Evolutionary conservation across 306 rosid species (phyloP), one percentile per base, ranked within the genome.

Genomic region (Notholithocarpus densiflorus): DNA sequence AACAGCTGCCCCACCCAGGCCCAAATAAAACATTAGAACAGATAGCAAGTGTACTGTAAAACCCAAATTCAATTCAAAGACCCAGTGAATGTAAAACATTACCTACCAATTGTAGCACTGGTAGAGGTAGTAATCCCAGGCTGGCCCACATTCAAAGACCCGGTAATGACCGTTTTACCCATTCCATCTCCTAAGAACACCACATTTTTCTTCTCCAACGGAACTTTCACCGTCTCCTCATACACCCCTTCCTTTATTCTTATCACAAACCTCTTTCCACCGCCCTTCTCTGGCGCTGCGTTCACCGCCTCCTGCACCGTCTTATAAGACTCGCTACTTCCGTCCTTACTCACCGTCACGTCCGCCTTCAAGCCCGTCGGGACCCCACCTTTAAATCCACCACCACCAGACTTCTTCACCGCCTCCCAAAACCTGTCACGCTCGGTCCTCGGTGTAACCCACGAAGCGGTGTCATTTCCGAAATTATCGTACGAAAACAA

Each of bases 111-210:
- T 0, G 98, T 95, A 19, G 98, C 97, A 0, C 92, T 57, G 40
- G 88, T 83, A 82, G 81, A 90, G 11, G 98, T 91, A 1, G 94
- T 76, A 69, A 91, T 51, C 5, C 92, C 92, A 0, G 72, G 90
- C 73, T 82, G 92, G 8, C 89, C 98, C 2, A 66, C 95, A 23
- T 91, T 85, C 13, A 86, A 68, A 5, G 92, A 86, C 1, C 93
- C 99, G 0, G 97, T 90, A 32, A 95, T 95, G 1, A 95, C 90
- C 1, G 98, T 95, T 71, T 88, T 90, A 4, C 94, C 96, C 80
- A 86, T 89, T 1, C 98, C 99, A 1, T 91, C 96, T 0, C 99
- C 99, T 57, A 89, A 77, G 13, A 95, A 90, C n/a, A 93, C 89
- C 6, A 95, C 82, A 72, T 93, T 92, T 56, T 72, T 81, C 82